Percentiles rank a stretch among this genome's conserved stretches.
phyloP scores from a whole-genome alignment of 352 stramenopile species.

The Phytophthora pistaciae region DNA sequence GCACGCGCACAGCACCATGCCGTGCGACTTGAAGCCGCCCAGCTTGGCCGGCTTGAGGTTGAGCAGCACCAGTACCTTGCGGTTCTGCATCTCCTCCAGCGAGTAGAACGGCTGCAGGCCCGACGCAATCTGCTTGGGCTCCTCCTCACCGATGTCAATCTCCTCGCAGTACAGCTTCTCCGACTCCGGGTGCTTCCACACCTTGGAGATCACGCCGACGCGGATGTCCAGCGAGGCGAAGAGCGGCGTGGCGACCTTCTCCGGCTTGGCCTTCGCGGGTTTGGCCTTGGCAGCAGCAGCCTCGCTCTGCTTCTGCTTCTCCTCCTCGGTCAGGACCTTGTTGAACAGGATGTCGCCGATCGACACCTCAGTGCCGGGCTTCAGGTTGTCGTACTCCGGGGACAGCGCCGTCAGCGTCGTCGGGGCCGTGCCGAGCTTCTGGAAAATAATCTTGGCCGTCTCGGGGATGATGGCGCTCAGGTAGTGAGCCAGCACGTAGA shows the following conservation, averaged over 20 bases:
- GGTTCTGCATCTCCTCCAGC: constrained; percentile 95
- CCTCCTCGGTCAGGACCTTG: constrained; percentile 88
- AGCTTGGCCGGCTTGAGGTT: constrained; percentile 99
- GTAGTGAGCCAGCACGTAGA: constrained; percentile 97
- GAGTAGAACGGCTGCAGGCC: constrained; percentile 96
- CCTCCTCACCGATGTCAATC: constrained; percentile 97
- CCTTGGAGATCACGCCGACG: constrained; percentile 83
- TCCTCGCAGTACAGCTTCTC: constrained; percentile 99
- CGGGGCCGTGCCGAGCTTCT: constrained; percentile 93
- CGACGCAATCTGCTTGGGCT: constrained; percentile 95
- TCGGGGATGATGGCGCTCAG: constrained; percentile 95
- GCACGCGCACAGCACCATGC: constrained; percentile 97
- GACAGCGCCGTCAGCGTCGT: constrained; percentile 80
- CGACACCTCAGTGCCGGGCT: constrained; percentile 87
- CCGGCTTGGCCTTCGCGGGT: constrained; percentile 48
- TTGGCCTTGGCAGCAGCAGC: constrained; percentile 61
- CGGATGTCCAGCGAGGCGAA: constrained; percentile 86
- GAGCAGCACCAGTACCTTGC: constrained; percentile 96
- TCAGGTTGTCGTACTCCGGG: constrained; percentile 93
- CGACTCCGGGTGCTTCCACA: constrained; percentile 87
- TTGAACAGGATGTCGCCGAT: constrained; percentile 97
- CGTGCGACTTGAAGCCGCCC: constrained; percentile 96
- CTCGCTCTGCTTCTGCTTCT: constrained; percentile 70
- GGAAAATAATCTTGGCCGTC: constrained; percentile 93
- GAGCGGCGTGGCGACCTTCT: constrained; percentile 65